Base-by-base conservation (phyloP, 179 eudicot genomes). In the Vitellaria paradoxa region DNA sequence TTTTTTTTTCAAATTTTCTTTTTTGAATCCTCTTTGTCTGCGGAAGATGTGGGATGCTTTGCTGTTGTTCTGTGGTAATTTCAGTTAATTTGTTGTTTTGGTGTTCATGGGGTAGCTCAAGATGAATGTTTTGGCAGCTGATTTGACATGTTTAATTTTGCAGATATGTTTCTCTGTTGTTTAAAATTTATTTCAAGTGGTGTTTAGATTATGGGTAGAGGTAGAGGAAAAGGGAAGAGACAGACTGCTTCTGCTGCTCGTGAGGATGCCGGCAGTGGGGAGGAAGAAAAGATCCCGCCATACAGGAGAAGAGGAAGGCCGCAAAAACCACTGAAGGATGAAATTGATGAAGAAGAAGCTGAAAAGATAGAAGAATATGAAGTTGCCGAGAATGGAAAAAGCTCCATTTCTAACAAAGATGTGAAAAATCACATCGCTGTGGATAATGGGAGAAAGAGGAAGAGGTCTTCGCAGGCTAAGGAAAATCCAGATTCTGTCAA, bases 281-380 rank as follows among this genome's bases (percentile, higher is more conserved):
- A 89, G 77, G 93, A 90, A 77, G 97, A 92, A 79, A 90, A 87
- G 85, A 80, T 87, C 67, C 91, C 86, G 7, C 83, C 79, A 21
- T 82, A 82, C 56, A 88, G 84, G 82, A 85, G 86, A 89, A 88
- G 95, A 75, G 95, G 97, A 74, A 89, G 97, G 81, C 97, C 97
- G 63, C 90, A 85, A 71, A 92, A 91, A 81, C 81, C 85, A n/a
- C 71, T 83, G 82, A 88, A 85, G 76, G 89, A 84, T 62, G 91
- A 87, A 14, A 73, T 86, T 5, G 84, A 83, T 57, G 91, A 88
- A 68, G 84, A 86, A 17, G 83, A 78, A 68, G 84, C 75, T 14
- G 85, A 84, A 76, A 77, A 24, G 57, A 85, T 83, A 62, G 76
- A 77, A 66, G 82, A 80, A 61, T 85, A 81, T 24, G 84, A 81